Base-by-base conservation (phyloP, 2,329 filamentous ascomycete genomes). In the Penicillium sclerotigenum region DNA sequence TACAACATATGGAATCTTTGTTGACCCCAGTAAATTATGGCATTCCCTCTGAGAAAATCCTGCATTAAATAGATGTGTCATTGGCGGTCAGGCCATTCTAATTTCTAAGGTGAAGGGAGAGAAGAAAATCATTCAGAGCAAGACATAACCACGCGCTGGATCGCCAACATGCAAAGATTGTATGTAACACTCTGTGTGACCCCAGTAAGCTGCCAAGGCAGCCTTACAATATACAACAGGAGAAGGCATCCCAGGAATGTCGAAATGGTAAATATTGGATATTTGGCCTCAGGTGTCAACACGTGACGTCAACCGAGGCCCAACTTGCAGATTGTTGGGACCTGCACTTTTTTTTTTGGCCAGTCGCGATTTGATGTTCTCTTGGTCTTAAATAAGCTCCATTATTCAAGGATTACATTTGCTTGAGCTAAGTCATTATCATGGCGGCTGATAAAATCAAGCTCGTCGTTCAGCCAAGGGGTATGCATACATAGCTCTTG, bases 381-480 rank as follows among this genome's bases (percentile, higher is more conserved):
- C 22, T 26, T 42, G 20, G 38, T 18, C 14, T 9, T 16, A 33
- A 33, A 36, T 47, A 33, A 31, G 10, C 7, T n/a, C n/a, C 40
- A 45, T 34, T 18, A 38, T 40, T 47, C 18, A 52, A 58, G 57
- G 34, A 49, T 24, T 24, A 28, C 31, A 20, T 33, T 22, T 51
- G 36, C 43, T 41, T 34, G 43, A 48, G 6, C 28, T 13, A 28
- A n/a, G 16, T 20, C 6, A 34, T 49, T 52, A 75, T 76, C 72
- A 67, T 71, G 46, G 68, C 72, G 52, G 38, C 52, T 42, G 46
- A 33, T 16, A 68, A 64, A 28, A 69, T 79, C 49, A 73, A 71
- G 3, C 66, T 79, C 47, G 65, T 67, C 43, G 66, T 78, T 52
- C 67, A 75, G 56, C 73, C 76, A 49, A 70, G 77, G 66, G 77